Percentiles rank a stretch among this genome's conserved stretches.
Evolutionary conservation across 2,329 filamentous ascomycete species (phyloP).

Genomic region (Alternaria conjuncta): DNA sequence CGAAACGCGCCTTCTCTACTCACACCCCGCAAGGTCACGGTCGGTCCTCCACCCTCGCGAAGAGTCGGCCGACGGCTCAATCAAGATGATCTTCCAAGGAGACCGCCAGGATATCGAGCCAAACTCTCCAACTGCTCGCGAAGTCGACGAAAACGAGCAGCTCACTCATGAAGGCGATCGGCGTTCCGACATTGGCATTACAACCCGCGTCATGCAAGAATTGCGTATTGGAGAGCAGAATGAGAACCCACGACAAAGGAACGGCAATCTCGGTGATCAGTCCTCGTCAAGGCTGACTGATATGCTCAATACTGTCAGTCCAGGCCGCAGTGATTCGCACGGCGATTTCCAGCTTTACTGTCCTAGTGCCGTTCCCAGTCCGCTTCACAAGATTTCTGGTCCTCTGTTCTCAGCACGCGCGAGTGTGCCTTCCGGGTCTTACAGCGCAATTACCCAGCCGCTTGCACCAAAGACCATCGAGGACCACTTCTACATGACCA

Average conservation of each 20-base stretch:
- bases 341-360: slow-evolving; percentile 27
- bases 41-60: slow-evolving; percentile 8
- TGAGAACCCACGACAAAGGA: neutral
- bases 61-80: slow-evolving; percentile 24
- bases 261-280: slow-evolving; percentile 12
- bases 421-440: neutral
- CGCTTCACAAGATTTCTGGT: slow-evolving; percentile 27
- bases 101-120: slow-evolving; percentile 28
- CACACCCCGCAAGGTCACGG: slow-evolving; percentile 14
- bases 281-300: slow-evolving; percentile 37
- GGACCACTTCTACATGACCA: slow-evolving; percentile 46
- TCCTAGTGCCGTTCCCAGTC: slow-evolving; percentile 42
- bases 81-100: slow-evolving; percentile 36
- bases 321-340: slow-evolving; percentile 20
- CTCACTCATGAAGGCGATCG: neutral
- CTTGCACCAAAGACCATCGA: slow-evolving; percentile 23
- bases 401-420: slow-evolving; percentile 9
- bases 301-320: slow-evolving; percentile 32
- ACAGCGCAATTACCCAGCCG: slow-evolving; percentile 1
- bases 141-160: slow-evolving; percentile 8
- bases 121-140: slow-evolving; percentile 14
- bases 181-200: slow-evolving; percentile 12
- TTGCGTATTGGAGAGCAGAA: slow-evolving; percentile 20
- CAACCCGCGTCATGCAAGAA: slow-evolving; percentile 26
- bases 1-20: slow-evolving; percentile 30